A percentile compares a stretch with the other conserved stretches of the same genome.
phyloP scores from a whole-genome alignment of 176 grass and related monocot species.

The Sorghum bicolor region DNA sequence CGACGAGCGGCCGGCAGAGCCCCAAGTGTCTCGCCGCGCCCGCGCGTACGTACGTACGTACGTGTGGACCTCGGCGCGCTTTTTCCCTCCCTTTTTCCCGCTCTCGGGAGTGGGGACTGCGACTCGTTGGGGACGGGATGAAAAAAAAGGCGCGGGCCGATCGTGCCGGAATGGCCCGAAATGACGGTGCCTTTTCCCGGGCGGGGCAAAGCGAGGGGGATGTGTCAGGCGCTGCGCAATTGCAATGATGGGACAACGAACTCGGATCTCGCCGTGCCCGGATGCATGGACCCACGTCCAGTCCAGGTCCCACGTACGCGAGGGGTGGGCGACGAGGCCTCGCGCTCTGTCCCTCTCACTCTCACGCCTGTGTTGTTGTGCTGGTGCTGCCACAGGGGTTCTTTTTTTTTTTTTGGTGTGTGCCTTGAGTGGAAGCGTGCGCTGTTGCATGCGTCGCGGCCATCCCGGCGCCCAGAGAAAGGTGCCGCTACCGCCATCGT shows the following conservation, averaged over 20 bases:
- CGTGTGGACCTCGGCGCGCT: background rate
- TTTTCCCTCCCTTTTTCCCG: background rate
- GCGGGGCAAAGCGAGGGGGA: conserved; percentile 7
- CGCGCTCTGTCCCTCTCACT: background rate
- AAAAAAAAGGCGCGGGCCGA: background rate
- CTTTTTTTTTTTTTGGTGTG: background rate
- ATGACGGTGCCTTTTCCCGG: background rate
- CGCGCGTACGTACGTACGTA: background rate
- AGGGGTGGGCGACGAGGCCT: background rate
- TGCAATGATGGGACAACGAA: conserved; percentile 35
- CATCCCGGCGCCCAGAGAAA: conserved; percentile 1
- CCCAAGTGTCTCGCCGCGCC: conserved; percentile 22
- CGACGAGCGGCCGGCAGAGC: conserved; percentile 25
- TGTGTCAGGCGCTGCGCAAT: background rate
- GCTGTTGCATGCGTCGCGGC: conserved; percentile 17
- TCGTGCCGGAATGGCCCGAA: background rate
- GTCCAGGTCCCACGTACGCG: background rate
- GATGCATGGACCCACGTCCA: background rate
- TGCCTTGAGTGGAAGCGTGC: conserved; percentile 33
- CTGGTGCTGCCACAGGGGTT: background rate
- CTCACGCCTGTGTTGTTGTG: background rate
- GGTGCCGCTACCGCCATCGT: background rate
- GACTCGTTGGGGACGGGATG: background rate
- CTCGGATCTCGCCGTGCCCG: conserved; percentile 23
- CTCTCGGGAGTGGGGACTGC: too few species aligned